Percentiles rank a stretch among this genome's conserved stretches.
Evolutionary conservation across 2,329 filamentous ascomycete genomes (phyloP).

Genomic region (Calonectria crousiana): DNA sequence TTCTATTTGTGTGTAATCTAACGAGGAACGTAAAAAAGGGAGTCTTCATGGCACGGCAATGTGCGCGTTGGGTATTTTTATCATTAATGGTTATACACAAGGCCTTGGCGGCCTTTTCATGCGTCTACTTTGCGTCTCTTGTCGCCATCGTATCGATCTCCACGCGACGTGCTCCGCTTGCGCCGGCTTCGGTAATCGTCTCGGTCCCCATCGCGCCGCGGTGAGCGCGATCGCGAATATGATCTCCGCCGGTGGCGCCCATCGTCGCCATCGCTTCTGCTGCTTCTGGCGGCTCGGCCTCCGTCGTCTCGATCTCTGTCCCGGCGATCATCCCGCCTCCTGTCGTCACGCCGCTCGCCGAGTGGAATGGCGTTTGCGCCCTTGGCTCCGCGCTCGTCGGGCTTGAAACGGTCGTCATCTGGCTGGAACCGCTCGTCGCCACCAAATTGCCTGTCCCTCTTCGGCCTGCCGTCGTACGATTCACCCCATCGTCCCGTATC

Average conservation of each 20-base stretch:
- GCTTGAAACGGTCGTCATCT: slow-evolving; percentile 66
- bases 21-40: slow-evolving; percentile 35
- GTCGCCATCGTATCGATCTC: slow-evolving; percentile 66
- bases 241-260: slow-evolving; percentile 36
- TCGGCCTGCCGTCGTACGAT: slow-evolving; percentile 62
- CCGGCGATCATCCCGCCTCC: slow-evolving; percentile 47
- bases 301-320: slow-evolving; percentile 38
- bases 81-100: slow-evolving; percentile 42
- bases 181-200: slow-evolving; percentile 62
- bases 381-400: slow-evolving; percentile 59
- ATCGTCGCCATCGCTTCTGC: slow-evolving; percentile 41
- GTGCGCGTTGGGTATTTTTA: slow-evolving; percentile 35
- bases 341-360: slow-evolving; percentile 67
- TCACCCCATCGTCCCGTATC: slow-evolving; percentile 92
- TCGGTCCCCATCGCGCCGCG: slow-evolving; percentile 56
- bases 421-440: slow-evolving; percentile 77
- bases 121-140: slow-evolving; percentile 70
- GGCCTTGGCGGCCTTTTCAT: slow-evolving; percentile 40
- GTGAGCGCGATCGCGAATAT: slow-evolving; percentile 66
- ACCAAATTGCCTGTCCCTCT: slow-evolving; percentile 49
- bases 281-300: slow-evolving; percentile 46
- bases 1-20: slow-evolving; percentile 32
- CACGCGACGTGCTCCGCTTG: slow-evolving; percentile 69
- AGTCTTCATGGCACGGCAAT: slow-evolving; percentile 19
- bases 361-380: slow-evolving; percentile 80